Evolutionary conservation across 78 protist species (phyloP), one percentile per base, ranked within the genome.

Genomic region (Goniomonas avonlea): DNA sequence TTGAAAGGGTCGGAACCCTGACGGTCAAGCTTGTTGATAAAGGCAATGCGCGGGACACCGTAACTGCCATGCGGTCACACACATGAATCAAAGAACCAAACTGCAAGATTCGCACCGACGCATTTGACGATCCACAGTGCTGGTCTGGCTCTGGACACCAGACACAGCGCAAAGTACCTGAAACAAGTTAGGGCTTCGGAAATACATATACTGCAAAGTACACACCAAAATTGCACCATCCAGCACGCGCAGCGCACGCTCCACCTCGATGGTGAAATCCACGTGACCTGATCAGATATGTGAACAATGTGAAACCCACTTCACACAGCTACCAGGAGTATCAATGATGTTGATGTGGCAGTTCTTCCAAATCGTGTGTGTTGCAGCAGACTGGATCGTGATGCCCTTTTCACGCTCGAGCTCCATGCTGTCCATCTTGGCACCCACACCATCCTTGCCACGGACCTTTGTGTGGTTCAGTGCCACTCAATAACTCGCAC

Each of bases 241-340:
- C 61, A 82, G 70, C 37, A 82, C 86, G 66, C 81, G 86, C 68
- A 82, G 77, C 48, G 88, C 61, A 11, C 85, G 80, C 75, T 82
- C 86, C 17, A 93, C 96, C 70, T 96, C 98, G 41, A 96, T 89
- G 34, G 98, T 94, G 82, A 96, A 96, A 85, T 96, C 98, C 34
- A 96, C 96, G 92, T 96, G 98, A 41, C 89, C 89, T n/a, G n/a
- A n/a, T n/a, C n/a, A n/a, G n/a, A n/a, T n/a, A n/a, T n/a, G n/a
- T n/a, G n/a, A n/a, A n/a, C n/a, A n/a, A n/a, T n/a, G n/a, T n/a
- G n/a, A n/a, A n/a, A n/a, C n/a, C n/a, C n/a, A n/a, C n/a, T n/a
- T n/a, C n/a, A n/a, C n/a, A n/a, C n/a, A n/a, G n/a, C n/a, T n/a
- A n/a, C n/a, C 95, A 32, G 98, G 99, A 8, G 99, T 96, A 83